These are phyloP conservation scores for Cocos nucifera DNA, from an alignment of 176 grass and related monocot genomes.

Conservation along the genomic window DNA sequence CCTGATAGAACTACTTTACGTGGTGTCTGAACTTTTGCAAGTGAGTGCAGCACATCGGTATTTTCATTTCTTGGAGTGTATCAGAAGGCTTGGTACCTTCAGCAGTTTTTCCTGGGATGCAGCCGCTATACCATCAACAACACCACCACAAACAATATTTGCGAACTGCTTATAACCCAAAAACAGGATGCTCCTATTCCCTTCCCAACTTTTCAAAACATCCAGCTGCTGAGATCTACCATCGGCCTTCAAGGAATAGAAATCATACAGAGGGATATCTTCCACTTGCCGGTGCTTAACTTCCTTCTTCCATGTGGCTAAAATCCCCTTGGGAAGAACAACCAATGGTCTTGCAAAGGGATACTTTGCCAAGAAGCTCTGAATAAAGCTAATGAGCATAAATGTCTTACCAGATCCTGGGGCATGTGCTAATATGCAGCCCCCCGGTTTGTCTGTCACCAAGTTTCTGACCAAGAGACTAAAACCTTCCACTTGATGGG, in stretches of 20 bases:
- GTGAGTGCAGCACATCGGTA: conserved; percentile 61
- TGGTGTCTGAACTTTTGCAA: conserved; percentile 76
- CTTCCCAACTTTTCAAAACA: conserved; percentile 74
- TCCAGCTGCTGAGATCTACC: conserved; percentile 77
- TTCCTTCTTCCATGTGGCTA: conserved; percentile 85
- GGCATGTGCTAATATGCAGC: conserved; percentile 95
- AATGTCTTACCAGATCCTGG: conserved; percentile 97
- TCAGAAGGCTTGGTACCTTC: conserved; percentile 72
- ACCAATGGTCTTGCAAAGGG: conserved; percentile 69
- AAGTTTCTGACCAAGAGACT: conserved; percentile 89
- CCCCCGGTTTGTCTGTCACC: conserved; percentile 60
- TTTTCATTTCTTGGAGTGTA: conserved; percentile 90
- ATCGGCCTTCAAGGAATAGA: conserved; percentile 87
- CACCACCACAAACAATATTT: conserved; percentile 49
- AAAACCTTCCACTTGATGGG: conserved; percentile 86
- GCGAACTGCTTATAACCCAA: conserved; percentile 93
- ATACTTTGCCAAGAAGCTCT: conserved; percentile 91
- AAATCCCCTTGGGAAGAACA: conserved; percentile 88
- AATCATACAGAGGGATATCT: conserved; percentile 77
- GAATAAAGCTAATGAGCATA: conserved; percentile 95
- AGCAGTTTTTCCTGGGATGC: conserved; percentile 75
- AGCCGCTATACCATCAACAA: conserved; percentile 31
- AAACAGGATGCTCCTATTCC: conserved; percentile 77
- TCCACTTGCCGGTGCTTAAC: conserved; percentile 77
- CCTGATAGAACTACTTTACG: conserved; percentile 95